These are phyloP conservation scores for Phytopythium helicoides DNA, from an alignment of 352 stramenopile species.

Conservation along the genomic window DNA sequence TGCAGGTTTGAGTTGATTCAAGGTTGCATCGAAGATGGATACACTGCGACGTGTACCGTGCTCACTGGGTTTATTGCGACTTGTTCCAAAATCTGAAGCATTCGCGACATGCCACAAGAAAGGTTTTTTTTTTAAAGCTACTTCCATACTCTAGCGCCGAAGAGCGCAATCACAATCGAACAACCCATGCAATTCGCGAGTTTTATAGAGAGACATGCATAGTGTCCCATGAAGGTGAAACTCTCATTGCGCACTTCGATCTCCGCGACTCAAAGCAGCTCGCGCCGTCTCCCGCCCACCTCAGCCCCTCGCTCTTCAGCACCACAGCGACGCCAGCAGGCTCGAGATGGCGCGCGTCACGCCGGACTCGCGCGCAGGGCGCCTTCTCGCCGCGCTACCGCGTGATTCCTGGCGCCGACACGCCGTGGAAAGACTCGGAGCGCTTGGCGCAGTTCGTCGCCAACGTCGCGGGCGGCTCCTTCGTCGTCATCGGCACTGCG, in stretches of 20 bases:
- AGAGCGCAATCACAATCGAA: background rate
- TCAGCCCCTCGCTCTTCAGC: background rate
- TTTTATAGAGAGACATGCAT: slow-evolving; percentile 3
- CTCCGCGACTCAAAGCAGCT: background rate
- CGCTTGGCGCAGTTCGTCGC: slow-evolving; percentile 61
- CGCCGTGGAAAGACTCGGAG: slow-evolving; percentile 59
- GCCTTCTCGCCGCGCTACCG: slow-evolving; percentile 1
- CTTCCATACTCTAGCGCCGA: background rate
- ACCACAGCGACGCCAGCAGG: too few relatives aligned
- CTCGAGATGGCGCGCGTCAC: background rate
- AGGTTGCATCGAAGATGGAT: too few relatives aligned
- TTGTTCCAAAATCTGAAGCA: too few relatives aligned
- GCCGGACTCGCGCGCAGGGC: background rate
- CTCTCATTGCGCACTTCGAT: too few relatives aligned
- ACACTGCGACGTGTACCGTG: background rate
- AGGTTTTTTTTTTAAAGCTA: background rate
- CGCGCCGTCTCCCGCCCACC: background rate
- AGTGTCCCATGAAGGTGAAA: too few relatives aligned
- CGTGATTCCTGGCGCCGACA: slow-evolving; percentile 9
- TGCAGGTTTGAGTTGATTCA: too few relatives aligned
- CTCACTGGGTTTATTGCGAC: background rate
- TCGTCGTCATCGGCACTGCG: slow-evolving; percentile 40
- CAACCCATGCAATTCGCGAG: background rate
- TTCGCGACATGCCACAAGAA: background rate
- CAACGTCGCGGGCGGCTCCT: slow-evolving; percentile 48